Evolutionary conservation across 2,329 filamentous ascomycete genomes (phyloP), one percentile per base, ranked within the genome.

Genomic region (Leptosphaerulina australis): DNA sequence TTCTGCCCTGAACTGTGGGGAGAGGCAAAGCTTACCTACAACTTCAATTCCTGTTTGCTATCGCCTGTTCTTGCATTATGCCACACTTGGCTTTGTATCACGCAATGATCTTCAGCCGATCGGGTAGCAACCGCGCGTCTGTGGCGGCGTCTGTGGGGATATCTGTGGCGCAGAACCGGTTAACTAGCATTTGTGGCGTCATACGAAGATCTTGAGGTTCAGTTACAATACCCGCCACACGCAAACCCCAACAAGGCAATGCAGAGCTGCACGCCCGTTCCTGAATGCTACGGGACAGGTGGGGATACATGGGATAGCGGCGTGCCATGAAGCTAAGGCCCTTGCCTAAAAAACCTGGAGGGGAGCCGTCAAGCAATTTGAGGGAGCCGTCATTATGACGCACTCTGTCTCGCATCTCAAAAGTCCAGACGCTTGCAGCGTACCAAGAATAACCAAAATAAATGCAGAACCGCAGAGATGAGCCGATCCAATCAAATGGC

Each of bases 1-100:
- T 67, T 58, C 22, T 40, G 28, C 41, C 51, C 44, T 38, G 25
- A 53, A 45, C 51, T 57, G 61, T 60, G 60, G 62, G 53, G 55
- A 55, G 53, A 15, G 3, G 9, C 34, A 54, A 65, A 63, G 61
- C 62, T 66, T 65, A 61, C 52, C 52, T 51, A 50, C 47, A 31
- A 48, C 52, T 50, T 48, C 53, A 58, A 47, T 56, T 59, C 62
- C 59, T 62, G 59, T 51, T 66, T 64, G 53, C 46, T 34, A 20
- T 24, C 35, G 39, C 17, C 38, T 43, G 37, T 15, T 11, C 24
- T 38, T 21, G 38, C 49, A 28, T 53, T 53, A 44, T 47, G 34
- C 49, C 44, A 39, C 38, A 39, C 33, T 39, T n/a, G 34, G 44
- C n/a, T 9, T n/a, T 36, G 22, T 26, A 39, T 47, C 33, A 44